Conservation (phyloP, 148 eudicot species). For the Rheum nobile region DNA sequence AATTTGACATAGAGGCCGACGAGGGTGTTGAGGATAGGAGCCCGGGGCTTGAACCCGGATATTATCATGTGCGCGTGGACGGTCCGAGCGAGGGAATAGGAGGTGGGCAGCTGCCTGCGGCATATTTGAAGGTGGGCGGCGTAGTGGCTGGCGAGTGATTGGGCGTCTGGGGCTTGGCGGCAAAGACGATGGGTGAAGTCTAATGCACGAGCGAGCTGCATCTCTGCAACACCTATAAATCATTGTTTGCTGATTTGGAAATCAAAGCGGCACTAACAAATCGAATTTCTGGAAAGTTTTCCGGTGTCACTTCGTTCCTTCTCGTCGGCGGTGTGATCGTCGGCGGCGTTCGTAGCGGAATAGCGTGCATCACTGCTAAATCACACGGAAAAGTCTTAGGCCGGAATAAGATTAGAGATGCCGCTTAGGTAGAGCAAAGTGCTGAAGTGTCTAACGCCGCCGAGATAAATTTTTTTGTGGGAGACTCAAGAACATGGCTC, state of each 20-base stretch:
- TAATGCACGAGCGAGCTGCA: not conserved
- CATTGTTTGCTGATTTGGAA: conserved; percentile 7
- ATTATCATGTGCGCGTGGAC: conserved; percentile 72
- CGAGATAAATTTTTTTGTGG: too few species aligned
- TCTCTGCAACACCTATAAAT: conserved; percentile 7
- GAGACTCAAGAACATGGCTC: too few species aligned
- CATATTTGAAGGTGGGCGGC: conserved; percentile 56
- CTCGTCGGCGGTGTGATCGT: not conserved
- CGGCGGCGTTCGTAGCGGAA: not conserved
- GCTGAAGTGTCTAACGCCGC: too few species aligned
- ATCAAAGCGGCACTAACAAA: not conserved
- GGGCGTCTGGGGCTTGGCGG: conserved; percentile 14
- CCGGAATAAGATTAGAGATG: not conserved
- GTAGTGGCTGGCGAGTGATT: conserved; percentile 42
- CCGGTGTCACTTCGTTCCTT: not conserved
- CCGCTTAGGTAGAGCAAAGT: too few species aligned
- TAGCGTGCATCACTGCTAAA: not conserved
- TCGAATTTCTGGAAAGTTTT: not conserved
- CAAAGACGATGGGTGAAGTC: not conserved
- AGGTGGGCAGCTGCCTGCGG: conserved; percentile 26
- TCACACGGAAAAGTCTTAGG: not conserved
- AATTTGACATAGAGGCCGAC: conserved; percentile 38
- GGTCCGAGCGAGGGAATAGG: conserved; percentile 25
- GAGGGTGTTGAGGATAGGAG: conserved; percentile 44
- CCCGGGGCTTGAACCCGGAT: conserved; percentile 56